Percentiles rank a stretch among this genome's conserved stretches.
Conservation (phyloP, 345 rosid species). For the Lepidium didymum region DNA sequence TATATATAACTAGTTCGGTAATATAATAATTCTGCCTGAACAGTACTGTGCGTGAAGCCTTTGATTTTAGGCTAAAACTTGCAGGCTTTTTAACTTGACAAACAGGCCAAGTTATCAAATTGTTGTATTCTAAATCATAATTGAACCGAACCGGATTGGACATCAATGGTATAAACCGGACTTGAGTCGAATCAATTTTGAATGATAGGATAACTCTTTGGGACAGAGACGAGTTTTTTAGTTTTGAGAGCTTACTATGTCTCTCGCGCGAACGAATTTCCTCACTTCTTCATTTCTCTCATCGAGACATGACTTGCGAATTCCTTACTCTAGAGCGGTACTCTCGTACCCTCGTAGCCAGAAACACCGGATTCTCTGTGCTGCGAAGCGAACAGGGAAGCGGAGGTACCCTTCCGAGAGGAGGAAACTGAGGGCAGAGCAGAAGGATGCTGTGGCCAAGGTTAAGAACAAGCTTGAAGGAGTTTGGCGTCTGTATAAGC, state of each 20-base stretch:
- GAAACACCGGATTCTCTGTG: slow-evolving; percentile 30
- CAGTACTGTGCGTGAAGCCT: background rate
- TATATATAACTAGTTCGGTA: slow-evolving; percentile 12
- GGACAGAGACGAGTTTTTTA: background rate
- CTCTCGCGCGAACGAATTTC: slow-evolving; percentile 25
- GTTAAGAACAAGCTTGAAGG: slow-evolving; percentile 71
- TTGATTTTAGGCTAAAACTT: slow-evolving; percentile 6
- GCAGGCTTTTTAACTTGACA: background rate
- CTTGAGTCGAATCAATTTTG: background rate
- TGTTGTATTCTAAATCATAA: background rate
- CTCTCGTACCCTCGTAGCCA: slow-evolving; percentile 24
- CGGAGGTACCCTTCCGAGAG: slow-evolving; percentile 93
- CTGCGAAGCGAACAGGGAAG: slow-evolving; percentile 76
- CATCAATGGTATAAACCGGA: slow-evolving; percentile 5
- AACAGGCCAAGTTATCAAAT: background rate
- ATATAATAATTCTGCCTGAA: background rate
- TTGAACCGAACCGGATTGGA: slow-evolving; percentile 8
- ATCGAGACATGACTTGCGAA: slow-evolving; percentile 13
- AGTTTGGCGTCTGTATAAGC: slow-evolving; percentile 80
- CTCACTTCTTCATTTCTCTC: slow-evolving; percentile 16
- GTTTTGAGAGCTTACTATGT: slow-evolving; percentile 15
- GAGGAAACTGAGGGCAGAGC: slow-evolving; percentile 64
- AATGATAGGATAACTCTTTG: slow-evolving; percentile 17
- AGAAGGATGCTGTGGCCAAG: slow-evolving; percentile 38
- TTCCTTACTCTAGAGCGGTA: background rate